Evolutionary conservation across 75 land plant genomes (phyloP).

Genomic region (Cupressus sempervirens): DNA sequence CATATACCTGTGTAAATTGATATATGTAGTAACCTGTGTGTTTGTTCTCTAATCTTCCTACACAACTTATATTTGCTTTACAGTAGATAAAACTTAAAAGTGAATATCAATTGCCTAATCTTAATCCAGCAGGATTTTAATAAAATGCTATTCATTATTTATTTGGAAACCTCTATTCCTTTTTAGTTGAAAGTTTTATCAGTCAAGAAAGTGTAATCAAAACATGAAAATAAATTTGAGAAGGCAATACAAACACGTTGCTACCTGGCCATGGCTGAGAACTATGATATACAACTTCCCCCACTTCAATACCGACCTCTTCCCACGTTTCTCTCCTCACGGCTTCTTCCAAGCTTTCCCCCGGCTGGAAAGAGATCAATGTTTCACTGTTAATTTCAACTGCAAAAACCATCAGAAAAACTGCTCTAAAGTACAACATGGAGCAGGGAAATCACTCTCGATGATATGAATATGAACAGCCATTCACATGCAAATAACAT

Average conservation of each 20-base stretch:
- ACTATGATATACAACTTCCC: conserved; percentile 85
- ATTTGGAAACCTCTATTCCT: neutral
- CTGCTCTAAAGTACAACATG: neutral
- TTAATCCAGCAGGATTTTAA: neutral
- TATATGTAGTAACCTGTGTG: neutral
- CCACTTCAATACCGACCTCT: conserved; percentile 96
- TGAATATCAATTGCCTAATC: neutral
- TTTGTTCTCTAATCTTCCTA: neutral
- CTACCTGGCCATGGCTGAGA: conserved; percentile 99
- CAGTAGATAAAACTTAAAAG: neutral
- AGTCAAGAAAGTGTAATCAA: neutral
- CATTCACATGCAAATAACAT: neutral
- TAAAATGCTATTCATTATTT: neutral
- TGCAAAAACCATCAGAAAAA: conserved; percentile 1
- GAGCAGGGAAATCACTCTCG: neutral
- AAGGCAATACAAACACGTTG: neutral
- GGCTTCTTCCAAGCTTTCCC: conserved; percentile 96
- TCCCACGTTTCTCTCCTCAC: conserved; percentile 93
- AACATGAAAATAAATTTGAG: neutral
- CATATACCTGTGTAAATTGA: neutral
- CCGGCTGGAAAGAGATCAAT: conserved; percentile 55
- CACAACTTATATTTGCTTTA: neutral
- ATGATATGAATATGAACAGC: neutral
- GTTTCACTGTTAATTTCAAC: conserved; percentile 5
- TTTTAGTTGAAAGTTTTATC: neutral